A percentile compares a stretch with the other conserved stretches of the same genome.
phyloP scores from a whole-genome alignment of 2,329 filamentous ascomycete species.

The Sphaerulina vaccinii region DNA sequence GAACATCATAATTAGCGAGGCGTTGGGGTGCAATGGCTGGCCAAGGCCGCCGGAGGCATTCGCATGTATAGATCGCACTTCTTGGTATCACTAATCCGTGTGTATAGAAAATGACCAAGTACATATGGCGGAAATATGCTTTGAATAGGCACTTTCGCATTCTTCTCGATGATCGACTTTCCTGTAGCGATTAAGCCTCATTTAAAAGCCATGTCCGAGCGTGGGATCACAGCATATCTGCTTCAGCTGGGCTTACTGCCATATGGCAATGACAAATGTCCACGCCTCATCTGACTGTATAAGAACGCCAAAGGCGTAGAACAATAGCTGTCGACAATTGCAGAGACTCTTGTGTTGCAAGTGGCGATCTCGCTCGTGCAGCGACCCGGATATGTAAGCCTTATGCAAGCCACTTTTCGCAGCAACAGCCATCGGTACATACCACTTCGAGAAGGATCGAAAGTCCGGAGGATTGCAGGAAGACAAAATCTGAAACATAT shows the following conservation, averaged over 20 bases:
- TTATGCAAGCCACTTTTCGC: background rate
- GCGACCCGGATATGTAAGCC: background rate
- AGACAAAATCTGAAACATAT: background rate
- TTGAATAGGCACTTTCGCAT: too few species aligned
- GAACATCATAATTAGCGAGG: conserved; percentile 2
- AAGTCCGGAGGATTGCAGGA: background rate
- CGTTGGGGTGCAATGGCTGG: background rate
- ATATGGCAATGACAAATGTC: too few species aligned
- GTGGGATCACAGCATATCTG: too few species aligned
- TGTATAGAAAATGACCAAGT: too few species aligned
- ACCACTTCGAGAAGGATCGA: background rate
- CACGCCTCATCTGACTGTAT: background rate
- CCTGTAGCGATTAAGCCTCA: too few species aligned
- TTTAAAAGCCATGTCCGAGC: too few species aligned
- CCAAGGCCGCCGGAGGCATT: background rate
- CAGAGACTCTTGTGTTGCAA: background rate
- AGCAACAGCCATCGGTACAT: background rate
- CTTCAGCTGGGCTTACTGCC: too few species aligned
- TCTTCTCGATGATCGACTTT: too few species aligned
- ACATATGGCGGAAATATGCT: too few species aligned
- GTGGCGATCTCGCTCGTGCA: background rate
- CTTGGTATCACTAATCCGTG: too few species aligned
- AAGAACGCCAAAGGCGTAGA: background rate
- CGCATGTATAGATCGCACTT: background rate
- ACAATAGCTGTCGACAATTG: background rate